Evolutionary conservation across 345 rosid species (phyloP), one percentile per base, ranked within the genome.

Genomic region (Citrus maxima): DNA sequence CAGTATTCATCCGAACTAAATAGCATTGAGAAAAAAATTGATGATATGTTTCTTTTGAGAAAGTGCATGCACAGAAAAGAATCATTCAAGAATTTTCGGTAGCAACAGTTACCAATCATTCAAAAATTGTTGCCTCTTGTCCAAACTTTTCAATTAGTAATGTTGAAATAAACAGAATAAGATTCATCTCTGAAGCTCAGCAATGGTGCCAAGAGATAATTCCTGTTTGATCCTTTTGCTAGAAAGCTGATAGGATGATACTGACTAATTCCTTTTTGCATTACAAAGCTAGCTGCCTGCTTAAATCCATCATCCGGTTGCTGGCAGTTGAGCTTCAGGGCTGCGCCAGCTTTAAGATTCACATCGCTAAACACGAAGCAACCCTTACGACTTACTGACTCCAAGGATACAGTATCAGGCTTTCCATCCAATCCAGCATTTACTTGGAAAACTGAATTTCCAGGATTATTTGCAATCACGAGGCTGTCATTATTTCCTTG

Each of bases 171-270:
- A 73, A 80, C 83, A 27, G 89, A 84, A 49, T 87, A 89, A 13
- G 78, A 72, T 67, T 89, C 92, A 72, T 89, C 92, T 56, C 85
- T 85, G 35, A 82, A 79, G 80, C 88, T 87, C 35, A 76, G 18
- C 68, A 89, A 76, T 28, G 92, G 92, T 13, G 73, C 58, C 66
- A 89, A 78, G 42, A 89, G 64, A 74, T 83, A 89, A 76, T 82
- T 84, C 76, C 83, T 76, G 2, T 32, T 78, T 27, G 19, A 67
- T 42, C 89, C 90, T 70, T 79, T 68, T 6, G 88, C 90, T 22
- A 82, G 83, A 60, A 89, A 89, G 82, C 88, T 89, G 42, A 86
- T 77, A 18, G 86, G 88, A 82, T 89, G 85, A 78, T 87, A 89
- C 4, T 72, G 38, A 54, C 83, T 72, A 0, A 82, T 35, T 55